Evolutionary conservation across 192 early-diverging fungal species (phyloP).

Genomic region (Chytriomyces confervae): DNA sequence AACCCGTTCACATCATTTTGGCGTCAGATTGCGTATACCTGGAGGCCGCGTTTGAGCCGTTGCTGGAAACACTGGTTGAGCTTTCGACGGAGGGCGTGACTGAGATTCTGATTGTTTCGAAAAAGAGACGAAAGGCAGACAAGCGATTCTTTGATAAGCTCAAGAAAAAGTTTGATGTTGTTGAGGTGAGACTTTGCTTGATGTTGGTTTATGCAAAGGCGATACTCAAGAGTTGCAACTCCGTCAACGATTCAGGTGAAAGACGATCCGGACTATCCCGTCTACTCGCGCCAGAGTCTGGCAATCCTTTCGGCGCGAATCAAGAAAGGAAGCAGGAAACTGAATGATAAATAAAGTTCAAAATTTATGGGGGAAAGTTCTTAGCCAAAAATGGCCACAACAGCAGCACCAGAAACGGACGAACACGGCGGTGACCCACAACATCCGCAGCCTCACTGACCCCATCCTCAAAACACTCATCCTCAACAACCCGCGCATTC

Average conservation of each 20-base stretch:
- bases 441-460: no score
- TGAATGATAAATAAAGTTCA: no score
- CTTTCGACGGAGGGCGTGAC: conserved; percentile 40
- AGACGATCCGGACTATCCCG: conserved; percentile 37
- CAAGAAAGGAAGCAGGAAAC: neutral
- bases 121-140: conserved; percentile 58
- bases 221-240: neutral
- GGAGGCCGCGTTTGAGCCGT: conserved; percentile 54
- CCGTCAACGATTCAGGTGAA: conserved; percentile 15
- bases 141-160: conserved; percentile 57
- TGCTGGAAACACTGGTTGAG: conserved; percentile 48
- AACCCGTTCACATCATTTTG: conserved; percentile 46
- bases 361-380: no score
- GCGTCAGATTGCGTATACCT: conserved; percentile 60
- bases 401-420: no score
- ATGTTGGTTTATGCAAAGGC: neutral
- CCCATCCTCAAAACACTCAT: no score
- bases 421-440: conserved; percentile 6
- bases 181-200: conserved; percentile 36
- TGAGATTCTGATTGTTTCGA: conserved; percentile 47
- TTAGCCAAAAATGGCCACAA: no score
- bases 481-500: no score
- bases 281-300: conserved; percentile 14
- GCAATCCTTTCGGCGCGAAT: conserved; percentile 31
- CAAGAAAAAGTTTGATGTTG: conserved; percentile 51